Conservation (phyloP, 345 rosid genomes). For the Lepidium africanum region DNA sequence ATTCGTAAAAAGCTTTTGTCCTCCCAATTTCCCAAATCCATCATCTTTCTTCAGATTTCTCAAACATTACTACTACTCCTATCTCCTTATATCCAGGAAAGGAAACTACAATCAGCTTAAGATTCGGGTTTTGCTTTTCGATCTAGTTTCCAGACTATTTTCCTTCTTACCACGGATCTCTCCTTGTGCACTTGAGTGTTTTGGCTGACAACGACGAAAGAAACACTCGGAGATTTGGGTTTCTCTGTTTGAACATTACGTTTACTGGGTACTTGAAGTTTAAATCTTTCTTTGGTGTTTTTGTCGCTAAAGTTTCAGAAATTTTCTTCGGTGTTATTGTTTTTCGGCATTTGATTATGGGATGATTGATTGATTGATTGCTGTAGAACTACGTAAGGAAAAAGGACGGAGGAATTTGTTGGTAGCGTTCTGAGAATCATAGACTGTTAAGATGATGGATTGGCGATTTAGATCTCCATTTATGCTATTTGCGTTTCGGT, state of each 20-base stretch:
- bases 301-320: neutral
- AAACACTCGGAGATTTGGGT: neutral
- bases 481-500: neutral
- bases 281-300: neutral
- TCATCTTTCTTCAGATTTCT: constrained; percentile 1
- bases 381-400: neutral
- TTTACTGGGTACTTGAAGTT: neutral
- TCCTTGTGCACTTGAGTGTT: neutral
- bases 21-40: neutral
- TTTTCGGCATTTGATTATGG: neutral
- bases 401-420: neutral
- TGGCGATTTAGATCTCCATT: constrained; percentile 5
- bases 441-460: neutral
- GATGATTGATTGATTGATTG: neutral
- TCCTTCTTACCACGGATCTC: neutral
- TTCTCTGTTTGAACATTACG: neutral
- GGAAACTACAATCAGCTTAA: neutral
- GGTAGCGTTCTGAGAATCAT: neutral
- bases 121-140: neutral
- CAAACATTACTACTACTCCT: neutral
- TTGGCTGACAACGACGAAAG: neutral
- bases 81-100: neutral
- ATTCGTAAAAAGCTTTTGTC: neutral
- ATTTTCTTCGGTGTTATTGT: neutral
- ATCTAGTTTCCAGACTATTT: neutral